phyloP scores from a whole-genome alignment of 108 stramenopile genomes.

The Skeletonema potamos region DNA sequence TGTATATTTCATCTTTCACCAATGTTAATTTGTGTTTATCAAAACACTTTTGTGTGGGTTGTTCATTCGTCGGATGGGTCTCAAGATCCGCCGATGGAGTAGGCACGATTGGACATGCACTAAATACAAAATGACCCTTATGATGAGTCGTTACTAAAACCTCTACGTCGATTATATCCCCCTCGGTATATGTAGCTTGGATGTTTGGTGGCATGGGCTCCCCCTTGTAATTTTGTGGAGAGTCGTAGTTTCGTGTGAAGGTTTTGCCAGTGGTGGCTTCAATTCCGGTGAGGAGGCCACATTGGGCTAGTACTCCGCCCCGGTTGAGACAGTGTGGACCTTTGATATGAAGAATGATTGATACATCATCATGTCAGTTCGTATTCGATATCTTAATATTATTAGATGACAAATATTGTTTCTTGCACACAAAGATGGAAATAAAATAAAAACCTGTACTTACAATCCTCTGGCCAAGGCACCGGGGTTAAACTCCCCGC shows the following conservation, averaged over 20 bases:
- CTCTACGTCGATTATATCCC: constrained; percentile 45
- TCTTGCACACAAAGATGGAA: too few species aligned
- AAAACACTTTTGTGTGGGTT: constrained; percentile 57
- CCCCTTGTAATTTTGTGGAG: constrained; percentile 38
- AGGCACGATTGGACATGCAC: constrained; percentile 36
- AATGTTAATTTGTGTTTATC: constrained; percentile 37
- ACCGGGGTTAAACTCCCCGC: too few species aligned
- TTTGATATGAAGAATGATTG: too few species aligned
- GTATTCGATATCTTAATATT: too few species aligned
- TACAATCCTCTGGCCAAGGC: too few species aligned
- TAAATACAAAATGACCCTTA: constrained; percentile 52
- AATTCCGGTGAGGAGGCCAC: constrained; percentile 23
- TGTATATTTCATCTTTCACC: constrained; percentile 51
- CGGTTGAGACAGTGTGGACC: constrained; percentile 18
- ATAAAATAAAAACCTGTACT: too few species aligned
- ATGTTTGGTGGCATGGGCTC: constrained; percentile 39
- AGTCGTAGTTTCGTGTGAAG: constrained; percentile 49
- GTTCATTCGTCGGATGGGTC: constrained; percentile 2
- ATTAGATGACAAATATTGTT: too few species aligned
- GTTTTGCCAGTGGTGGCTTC: neutral
- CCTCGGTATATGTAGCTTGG: constrained; percentile 46
- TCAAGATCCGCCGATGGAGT: too few species aligned
- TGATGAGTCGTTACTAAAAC: constrained; percentile 55
- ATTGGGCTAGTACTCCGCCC: constrained; percentile 43
- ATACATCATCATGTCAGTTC: too few species aligned